Base-by-base conservation (phyloP, 345 rosid species). In the Mangifera indica region DNA sequence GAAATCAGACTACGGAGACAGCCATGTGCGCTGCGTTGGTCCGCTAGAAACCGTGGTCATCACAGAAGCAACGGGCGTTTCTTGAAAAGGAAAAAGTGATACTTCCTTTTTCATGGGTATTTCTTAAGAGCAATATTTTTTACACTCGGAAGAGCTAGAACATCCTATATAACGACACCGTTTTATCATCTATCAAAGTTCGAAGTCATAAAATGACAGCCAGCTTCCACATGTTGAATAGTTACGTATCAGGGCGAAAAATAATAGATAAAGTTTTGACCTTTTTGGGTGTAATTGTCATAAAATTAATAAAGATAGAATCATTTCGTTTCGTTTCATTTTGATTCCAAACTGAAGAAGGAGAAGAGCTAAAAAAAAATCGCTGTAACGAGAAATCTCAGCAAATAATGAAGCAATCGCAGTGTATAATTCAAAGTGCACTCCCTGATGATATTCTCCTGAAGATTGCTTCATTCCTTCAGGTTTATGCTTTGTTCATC, bases 361-460 rank as follows among this genome's bases (percentile, higher is more conserved):
- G 3, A 0, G 15, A 46, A 59, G 21, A 29, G 9, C 21, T 5
- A 11, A 29, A 12, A 66, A 51, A 20, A 10, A 57, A 34, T 60
- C 45, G 34, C 26, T 42, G 25, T 3, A 22, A 44, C 26, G 37
- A 25, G 22, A 37, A 54, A 15, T 34, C 60, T 32, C 25, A 21
- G 34, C 10, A 20, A 42, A 32, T 15, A 48, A 82, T 81, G 87
- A 79, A 79, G 57, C 75, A 65, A 56, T 49, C 45, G 17, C 72
- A 54, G 14, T 42, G 53, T 25, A 42, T 42, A 18, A 56, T 78
- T 4, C 78, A 73, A 32, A 71, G 66, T 78, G 70, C 82, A 20
- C 80, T 92, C 1, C 91, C 98, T 0, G 45, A 78, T 7, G 98
- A 92, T 42, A 58, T 90, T 37, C 81, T 85, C 76, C 73, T 92